Conservation (phyloP, 768 basidiomycete species). For the Boletus sp. region DNA sequence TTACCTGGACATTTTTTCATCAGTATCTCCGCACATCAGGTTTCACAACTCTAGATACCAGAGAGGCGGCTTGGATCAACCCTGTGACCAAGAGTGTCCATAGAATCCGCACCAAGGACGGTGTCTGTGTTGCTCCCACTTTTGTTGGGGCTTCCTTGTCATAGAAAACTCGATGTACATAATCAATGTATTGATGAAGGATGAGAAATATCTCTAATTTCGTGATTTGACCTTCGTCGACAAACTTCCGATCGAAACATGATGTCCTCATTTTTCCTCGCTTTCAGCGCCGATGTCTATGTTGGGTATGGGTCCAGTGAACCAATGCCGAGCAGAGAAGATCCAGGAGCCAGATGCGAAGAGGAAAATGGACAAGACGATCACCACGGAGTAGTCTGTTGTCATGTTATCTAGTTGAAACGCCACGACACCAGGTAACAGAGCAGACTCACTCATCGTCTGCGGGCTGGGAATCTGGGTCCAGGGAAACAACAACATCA, state of each 20-base stretch:
- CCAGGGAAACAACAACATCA: slow-evolving; percentile 36
- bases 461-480: slow-evolving; percentile 17
- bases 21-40: slow-evolving; percentile 38
- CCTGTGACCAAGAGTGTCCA: slow-evolving; percentile 76
- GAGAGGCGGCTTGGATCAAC: slow-evolving; percentile 86
- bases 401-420: neutral
- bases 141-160: slow-evolving; percentile 92
- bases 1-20: slow-evolving; percentile 2
- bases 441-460: slow-evolving; percentile 34
- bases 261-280: neutral
- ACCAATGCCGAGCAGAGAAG: slow-evolving; percentile 36
- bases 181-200: neutral
- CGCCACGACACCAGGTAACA: neutral
- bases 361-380: slow-evolving; percentile 32
- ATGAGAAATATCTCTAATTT: neutral
- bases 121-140: slow-evolving; percentile 76
- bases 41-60: slow-evolving; percentile 85
- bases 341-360: slow-evolving; percentile 34
- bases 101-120: slow-evolving; percentile 82
- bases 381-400: slow-evolving; percentile 27
- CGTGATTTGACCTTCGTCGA: too few relatives aligned
- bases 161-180: slow-evolving; percentile 38
- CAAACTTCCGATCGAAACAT: neutral
- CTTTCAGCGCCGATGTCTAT: slow-evolving; percentile 10
- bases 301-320: slow-evolving; percentile 34